phyloP scores from a whole-genome alignment of 1,139 yeast genomes.

The Arxiozyma heterogenica region DNA sequence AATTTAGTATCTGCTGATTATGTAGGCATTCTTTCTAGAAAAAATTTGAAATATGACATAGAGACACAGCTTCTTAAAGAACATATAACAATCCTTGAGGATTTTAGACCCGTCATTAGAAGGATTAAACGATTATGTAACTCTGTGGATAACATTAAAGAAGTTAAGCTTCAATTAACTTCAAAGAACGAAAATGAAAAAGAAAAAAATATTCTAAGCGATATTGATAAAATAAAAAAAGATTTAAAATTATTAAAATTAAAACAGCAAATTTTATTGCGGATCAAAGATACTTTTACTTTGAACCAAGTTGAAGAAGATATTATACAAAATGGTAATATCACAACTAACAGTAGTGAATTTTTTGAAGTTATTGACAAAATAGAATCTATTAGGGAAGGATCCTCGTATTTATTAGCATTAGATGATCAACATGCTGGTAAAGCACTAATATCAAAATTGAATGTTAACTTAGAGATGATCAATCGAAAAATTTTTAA shows the following conservation, averaged over 20 bases:
- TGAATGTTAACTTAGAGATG: conserved; percentile 35
- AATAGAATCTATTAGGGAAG: conserved; percentile 54
- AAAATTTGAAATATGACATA: conserved; percentile 56
- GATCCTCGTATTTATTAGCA: conserved; percentile 60
- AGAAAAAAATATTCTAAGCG: conserved; percentile 5
- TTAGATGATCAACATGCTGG: conserved; percentile 69
- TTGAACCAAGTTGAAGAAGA: conserved; percentile 66
- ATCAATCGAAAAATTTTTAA: conserved; percentile 33
- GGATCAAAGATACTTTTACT: conserved; percentile 58
- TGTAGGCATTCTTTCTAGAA: conserved; percentile 47
- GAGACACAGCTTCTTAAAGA: conserved; percentile 63
- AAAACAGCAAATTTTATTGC: conserved; percentile 47
- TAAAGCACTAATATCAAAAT: conserved; percentile 53
- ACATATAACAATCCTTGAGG: conserved; percentile 50
- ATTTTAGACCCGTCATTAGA: conserved; percentile 49
- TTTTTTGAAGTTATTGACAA: conserved; percentile 55
- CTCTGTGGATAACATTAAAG: conserved; percentile 38
- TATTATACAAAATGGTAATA: conserved; percentile 35
- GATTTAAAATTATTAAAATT: conserved; percentile 34
- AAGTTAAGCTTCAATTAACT: conserved; percentile 32
- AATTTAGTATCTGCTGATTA: conserved; percentile 45
- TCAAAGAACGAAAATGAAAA: background rate
- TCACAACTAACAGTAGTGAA: conserved; percentile 38
- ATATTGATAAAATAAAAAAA: conserved; percentile 19
- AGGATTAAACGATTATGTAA: conserved; percentile 33